Base-by-base conservation (phyloP, 2,329 filamentous ascomycete genomes). In the Onygena corvina region DNA sequence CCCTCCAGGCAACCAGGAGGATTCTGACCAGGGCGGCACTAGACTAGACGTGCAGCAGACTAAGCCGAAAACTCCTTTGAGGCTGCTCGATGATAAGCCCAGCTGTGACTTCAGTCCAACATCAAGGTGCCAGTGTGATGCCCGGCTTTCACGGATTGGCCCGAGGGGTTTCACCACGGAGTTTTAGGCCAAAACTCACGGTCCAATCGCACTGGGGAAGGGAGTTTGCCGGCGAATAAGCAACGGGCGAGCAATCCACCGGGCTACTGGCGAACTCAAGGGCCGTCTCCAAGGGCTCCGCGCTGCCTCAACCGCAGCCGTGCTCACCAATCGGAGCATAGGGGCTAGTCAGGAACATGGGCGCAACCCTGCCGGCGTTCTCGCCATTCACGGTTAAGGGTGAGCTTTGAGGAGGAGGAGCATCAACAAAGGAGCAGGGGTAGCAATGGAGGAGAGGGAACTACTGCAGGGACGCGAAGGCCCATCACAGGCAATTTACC, bases 151-250 rank as follows among this genome's bases (percentile, higher is more conserved):
- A 42, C 38, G 38, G 38, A 42, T 42, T 42, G 38, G 38, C 38
- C 38, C 38, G 38, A 42, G 12, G n/a, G 38, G 38, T 42, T 42
- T 42, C 38, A 42, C 21, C 38, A 42, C 38, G 38, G 38, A 42
- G 21, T 42, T 42, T 42, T 42, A 42, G 38, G 12, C 38, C 21
- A n/a, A 27, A 42, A 42, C 38, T 42, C 38, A 25, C 18, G 38
- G 4, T 11, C 8, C 8, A n/a, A 4, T 23, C 3, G 38, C 11
- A 25, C 16, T 8, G 14, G 12, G 21, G 29, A 31, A 12, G n/a
- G 29, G 8, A 31, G n/a, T 8, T 11, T 23, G 12, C 4, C 27
- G 21, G 38, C 38, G 23, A 42, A 42, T n/a, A n/a, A 27, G 38
- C 38, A 40, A 7, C 5, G 4, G 11, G 11, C n/a, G 29, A 31